Conservation (phyloP, 2,329 filamentous ascomycete species). For the Cladophialophora carrionii region DNA sequence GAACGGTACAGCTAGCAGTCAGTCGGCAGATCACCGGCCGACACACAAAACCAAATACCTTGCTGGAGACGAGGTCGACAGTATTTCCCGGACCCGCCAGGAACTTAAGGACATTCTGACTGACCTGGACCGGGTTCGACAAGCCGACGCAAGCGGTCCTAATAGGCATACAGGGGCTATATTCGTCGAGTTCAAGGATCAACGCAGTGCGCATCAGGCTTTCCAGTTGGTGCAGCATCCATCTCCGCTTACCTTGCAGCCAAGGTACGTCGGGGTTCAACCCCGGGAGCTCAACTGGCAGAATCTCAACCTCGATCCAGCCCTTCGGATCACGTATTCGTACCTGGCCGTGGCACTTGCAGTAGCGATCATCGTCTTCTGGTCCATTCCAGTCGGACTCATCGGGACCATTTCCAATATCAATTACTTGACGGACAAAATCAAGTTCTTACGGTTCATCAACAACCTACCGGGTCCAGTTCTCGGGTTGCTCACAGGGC, state of each 20-base stretch:
- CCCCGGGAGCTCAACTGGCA: slow-evolving; percentile 89
- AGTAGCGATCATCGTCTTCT: slow-evolving; percentile 80
- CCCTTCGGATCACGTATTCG: slow-evolving; percentile 61
- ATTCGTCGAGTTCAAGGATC: slow-evolving; percentile 85
- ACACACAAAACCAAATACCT: slow-evolving; percentile 69
- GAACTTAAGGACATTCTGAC: slow-evolving; percentile 73
- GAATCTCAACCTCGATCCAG: slow-evolving; percentile 75
- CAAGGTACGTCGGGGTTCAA: slow-evolving; percentile 78
- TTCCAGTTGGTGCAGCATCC: slow-evolving; percentile 60
- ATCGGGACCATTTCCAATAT: slow-evolving; percentile 91
- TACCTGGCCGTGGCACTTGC: slow-evolving; percentile 70
- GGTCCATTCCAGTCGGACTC: slow-evolving; percentile 73
- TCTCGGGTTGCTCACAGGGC: slow-evolving; percentile 78
- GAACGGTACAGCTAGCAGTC: background rate
- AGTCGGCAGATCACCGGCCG: slow-evolving; percentile 56
- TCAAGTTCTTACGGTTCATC: slow-evolving; percentile 73
- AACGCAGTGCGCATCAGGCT: slow-evolving; percentile 81
- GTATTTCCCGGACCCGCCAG: slow-evolving; percentile 68
- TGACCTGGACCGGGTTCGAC: slow-evolving; percentile 61
- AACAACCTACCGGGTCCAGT: slow-evolving; percentile 69
- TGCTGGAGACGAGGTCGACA: slow-evolving; percentile 57
- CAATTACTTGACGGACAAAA: slow-evolving; percentile 59
- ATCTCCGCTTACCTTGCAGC: slow-evolving; percentile 78
- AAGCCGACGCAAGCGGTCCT: slow-evolving; percentile 20
- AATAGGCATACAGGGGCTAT: slow-evolving; percentile 62